Percentiles rank a stretch among this genome's conserved stretches.
phyloP scores from a whole-genome alignment of 2,329 filamentous ascomycete genomes.

The Leptographium lundbergii region DNA sequence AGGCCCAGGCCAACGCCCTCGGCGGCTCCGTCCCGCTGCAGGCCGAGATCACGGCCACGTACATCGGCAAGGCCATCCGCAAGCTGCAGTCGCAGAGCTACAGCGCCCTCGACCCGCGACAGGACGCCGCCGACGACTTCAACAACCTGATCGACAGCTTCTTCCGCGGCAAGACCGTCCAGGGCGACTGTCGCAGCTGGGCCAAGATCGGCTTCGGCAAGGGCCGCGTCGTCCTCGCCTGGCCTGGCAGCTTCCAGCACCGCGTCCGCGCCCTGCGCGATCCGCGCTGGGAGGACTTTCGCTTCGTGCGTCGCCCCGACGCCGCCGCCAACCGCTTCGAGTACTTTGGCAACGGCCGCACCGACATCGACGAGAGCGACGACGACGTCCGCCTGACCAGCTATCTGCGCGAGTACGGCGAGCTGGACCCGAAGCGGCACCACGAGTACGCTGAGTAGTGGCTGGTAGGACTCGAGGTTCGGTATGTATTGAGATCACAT shows the following conservation, averaged over 20 bases:
- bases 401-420: neutral
- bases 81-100: conserved; percentile 13
- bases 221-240: conserved; percentile 7
- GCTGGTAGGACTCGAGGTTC: no score
- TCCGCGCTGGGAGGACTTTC: conserved; percentile 12
- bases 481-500: no score
- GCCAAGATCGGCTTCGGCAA: conserved; percentile 7
- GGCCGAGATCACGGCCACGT: conserved; percentile 10
- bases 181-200: conserved; percentile 9
- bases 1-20: conserved; percentile 8
- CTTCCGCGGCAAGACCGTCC: conserved; percentile 7
- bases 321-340: conserved; percentile 6
- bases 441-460: neutral
- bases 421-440: neutral
- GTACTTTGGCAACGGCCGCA: conserved; percentile 10
- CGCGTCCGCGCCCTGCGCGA: conserved; percentile 2
- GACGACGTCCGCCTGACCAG: neutral
- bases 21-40: conserved; percentile 13
- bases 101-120: conserved; percentile 6
- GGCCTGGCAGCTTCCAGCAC: conserved; percentile 12
- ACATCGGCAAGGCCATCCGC: conserved; percentile 11
- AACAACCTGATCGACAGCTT: conserved; percentile 5
- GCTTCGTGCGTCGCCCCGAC: conserved; percentile 4
- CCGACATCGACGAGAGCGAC: neutral
- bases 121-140: conserved; percentile 12